A percentile compares a stretch with the other conserved stretches of the same genome.
Conservation (phyloP, 2,329 filamentous ascomycete species). For the Stylonectria norvegica region DNA sequence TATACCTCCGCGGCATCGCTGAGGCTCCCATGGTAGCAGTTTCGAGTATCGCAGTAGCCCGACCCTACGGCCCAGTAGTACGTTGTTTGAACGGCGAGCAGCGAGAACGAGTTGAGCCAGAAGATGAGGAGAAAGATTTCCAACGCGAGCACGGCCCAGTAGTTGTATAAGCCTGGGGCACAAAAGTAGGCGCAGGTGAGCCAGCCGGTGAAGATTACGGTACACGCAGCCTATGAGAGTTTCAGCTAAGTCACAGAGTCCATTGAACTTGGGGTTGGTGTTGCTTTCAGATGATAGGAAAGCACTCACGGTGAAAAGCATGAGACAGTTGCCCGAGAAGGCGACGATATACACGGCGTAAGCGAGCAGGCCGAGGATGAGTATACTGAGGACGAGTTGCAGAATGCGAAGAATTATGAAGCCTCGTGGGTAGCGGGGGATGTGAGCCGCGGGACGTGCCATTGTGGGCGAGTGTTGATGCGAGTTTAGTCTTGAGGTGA, state of each 20-base stretch:
- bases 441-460: background rate
- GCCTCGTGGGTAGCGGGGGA: slow-evolving; percentile 43
- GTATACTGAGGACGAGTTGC: slow-evolving; percentile 44
- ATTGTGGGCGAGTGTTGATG: no score
- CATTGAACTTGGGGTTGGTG: no score
- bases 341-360: slow-evolving; percentile 38
- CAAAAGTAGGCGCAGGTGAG: slow-evolving; percentile 42
- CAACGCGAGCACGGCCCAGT: slow-evolving; percentile 50
- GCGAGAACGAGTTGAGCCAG: slow-evolving; percentile 47
- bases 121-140: slow-evolving; percentile 51
- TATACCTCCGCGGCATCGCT: slow-evolving; percentile 13
- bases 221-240: slow-evolving; percentile 37
- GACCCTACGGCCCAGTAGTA: slow-evolving; percentile 17
- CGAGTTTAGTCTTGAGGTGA: no score
- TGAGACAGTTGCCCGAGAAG: slow-evolving; percentile 35
- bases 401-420: slow-evolving; percentile 44
- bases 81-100: slow-evolving; percentile 37
- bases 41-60: slow-evolving; percentile 23
- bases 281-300: no score
- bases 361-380: slow-evolving; percentile 45
- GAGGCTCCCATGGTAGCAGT: slow-evolving; percentile 19
- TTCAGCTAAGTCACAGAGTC: slow-evolving; percentile 7
- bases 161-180: slow-evolving; percentile 46
- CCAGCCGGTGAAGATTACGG: slow-evolving; percentile 46
- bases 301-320: slow-evolving; percentile 39